A percentile compares a stretch with the other conserved stretches of the same genome.
phyloP scores from a whole-genome alignment of 306 rosid species.

The Rosa rugosa region DNA sequence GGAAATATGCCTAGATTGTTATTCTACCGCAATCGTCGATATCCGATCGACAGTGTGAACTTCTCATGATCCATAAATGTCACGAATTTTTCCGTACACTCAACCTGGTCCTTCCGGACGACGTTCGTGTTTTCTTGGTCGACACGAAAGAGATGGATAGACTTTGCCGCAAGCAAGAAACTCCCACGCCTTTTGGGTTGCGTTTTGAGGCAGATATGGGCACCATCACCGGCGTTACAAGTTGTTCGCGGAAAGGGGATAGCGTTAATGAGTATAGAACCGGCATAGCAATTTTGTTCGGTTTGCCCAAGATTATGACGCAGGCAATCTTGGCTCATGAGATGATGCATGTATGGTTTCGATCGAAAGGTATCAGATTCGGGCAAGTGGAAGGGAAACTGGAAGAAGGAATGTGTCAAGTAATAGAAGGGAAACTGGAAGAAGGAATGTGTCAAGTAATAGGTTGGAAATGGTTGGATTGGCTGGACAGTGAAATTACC shows the following conservation, averaged over 20 bases:
- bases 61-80: not conserved
- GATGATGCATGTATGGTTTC: conserved; percentile 10
- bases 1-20: conserved; percentile 1
- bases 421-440: not conserved
- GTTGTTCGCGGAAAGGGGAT: not conserved
- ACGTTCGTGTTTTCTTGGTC: conserved; percentile 13
- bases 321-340: conserved; percentile 12
- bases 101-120: not conserved
- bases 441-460: conserved; percentile 11
- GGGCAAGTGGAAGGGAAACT: not conserved
- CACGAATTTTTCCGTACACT: not conserved
- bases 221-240: not conserved
- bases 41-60: not conserved
- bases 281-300: conserved; percentile 3
- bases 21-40: not conserved
- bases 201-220: not conserved
- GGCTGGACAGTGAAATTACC: not conserved
- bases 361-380: not conserved
- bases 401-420: conserved; percentile 10
- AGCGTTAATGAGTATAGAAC: not conserved
- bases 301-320: conserved; percentile 6
- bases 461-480: conserved; percentile 16
- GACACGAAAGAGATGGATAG: not conserved
- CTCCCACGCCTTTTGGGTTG: not conserved
- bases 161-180: not conserved